Base-by-base conservation (phyloP, 208 protist species). In the Trypanosoma rangeli region DNA sequence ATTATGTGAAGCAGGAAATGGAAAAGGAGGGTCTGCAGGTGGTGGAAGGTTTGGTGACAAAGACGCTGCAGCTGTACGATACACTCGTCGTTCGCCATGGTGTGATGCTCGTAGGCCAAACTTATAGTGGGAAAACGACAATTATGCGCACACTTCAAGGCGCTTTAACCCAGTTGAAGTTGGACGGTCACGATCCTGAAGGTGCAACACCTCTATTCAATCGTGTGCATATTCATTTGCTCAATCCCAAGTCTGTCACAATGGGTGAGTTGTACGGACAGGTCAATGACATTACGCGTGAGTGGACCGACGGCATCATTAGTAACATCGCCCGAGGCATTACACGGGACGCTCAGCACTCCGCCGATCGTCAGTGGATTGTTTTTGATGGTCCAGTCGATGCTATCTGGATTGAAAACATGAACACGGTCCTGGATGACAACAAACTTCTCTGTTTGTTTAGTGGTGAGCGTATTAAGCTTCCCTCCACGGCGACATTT, bases 351-450 rank as follows among this genome's bases (percentile, higher is more conserved):
- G 89, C 86, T 22, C 83, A 90, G 50, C 84, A 79, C 18, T 82
- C 68, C 42, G 70, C 76, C 1, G 91, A 97, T 68, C 85, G 92
- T 8, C 95, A 99, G 37, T 99, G 97, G 97, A 85, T 98, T 55
- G 84, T 99, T 48, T 99, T 99, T 75, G 98, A 99, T 86, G 98
- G 98, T n/a, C 98, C 98, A 26, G 98, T 99, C 28, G 98, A 99
- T 76, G 94, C 98, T 7, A 68, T 99, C 18, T 99, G 98, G 98
- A 99, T 99, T 89, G 98, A 99, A 78, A 98, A 98, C 74, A 97
- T 99, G 97, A 99, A 99, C 85, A 99, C 98, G 5, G 98, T 99
- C 1, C 83, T 99, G 10, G 98, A 99, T 82, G 98, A 99, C 78
- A 99, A 98, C 86, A 99, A 98, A 84, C 91, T 98, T 70, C 90